Base-by-base conservation (phyloP, 2,329 filamentous ascomycete genomes). In the Verticillium alfalfae region DNA sequence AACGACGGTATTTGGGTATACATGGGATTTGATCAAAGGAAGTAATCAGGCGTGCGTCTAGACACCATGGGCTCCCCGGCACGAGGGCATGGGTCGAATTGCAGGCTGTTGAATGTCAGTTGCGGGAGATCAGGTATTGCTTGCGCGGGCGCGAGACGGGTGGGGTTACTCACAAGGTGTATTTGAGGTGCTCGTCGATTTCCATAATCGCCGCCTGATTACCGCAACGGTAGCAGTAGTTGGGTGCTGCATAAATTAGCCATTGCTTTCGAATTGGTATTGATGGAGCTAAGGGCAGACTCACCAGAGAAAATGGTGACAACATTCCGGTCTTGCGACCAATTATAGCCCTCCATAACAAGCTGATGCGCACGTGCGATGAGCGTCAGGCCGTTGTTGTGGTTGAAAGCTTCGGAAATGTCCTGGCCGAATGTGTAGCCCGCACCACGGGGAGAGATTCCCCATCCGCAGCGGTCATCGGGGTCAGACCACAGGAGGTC, bases 141-240 rank as follows among this genome's bases (percentile, higher is more conserved):
- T 52, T n/a, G 3, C 39, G 16, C 13, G 6, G 39, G n/a, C n/a
- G n/a, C 45, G 10, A 10, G 45, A 10, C 8, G 41, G 45, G 15
- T 36, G 22, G 56, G 36, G 38, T 3, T 54, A 88, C 93, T 78
- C 85, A 97, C 94, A 99, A 98, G 72, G 95, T 98, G 80, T 98
- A 99, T 83, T 99, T 98, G 74, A 99, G 81, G 77, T 98, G 93
- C 80, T 99, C 95, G 68, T 98, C 95, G 77, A 99, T 99, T 79
- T 98, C 95, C 95, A 99, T 99, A 76, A 99, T 98, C n/a, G 95
- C 95, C 62, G 95, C 95, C 79, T 98, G 95, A 79, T 99, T 99
- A 73, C 95, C 95, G 74, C 95, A 99, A 76, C 95, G 88, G 84
- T 99, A 98, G 82, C 94, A 99, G 84, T 99, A 99, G 77, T 94